A percentile compares a stretch with the other conserved stretches of the same genome.
Conservation (phyloP, 2,329 filamentous ascomycete genomes). For the Colletotrichum ledebouriae region DNA sequence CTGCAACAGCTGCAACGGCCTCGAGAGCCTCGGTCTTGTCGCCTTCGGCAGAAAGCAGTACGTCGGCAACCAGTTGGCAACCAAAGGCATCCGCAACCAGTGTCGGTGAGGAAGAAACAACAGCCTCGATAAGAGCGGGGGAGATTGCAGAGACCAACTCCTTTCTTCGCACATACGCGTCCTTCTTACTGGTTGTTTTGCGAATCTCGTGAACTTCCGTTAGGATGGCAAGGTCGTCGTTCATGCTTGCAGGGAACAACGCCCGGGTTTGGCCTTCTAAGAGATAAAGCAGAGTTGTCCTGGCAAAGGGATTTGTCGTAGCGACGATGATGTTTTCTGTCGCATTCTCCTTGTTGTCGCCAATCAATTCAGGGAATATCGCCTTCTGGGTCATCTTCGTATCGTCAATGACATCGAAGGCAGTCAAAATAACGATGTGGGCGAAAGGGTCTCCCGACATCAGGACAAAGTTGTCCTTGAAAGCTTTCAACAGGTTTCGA, state of each 20-base stretch:
- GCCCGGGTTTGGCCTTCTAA: conserved; percentile 77
- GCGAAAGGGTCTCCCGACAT: conserved; percentile 86
- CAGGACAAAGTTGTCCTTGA: conserved; percentile 88
- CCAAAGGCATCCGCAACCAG: conserved; percentile 84
- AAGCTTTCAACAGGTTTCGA: conserved; percentile 87
- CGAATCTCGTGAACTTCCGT: conserved; percentile 84
- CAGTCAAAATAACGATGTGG: conserved; percentile 84
- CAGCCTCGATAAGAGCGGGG: conserved; percentile 79
- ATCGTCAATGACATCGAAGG: conserved; percentile 93
- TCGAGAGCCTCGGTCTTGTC: conserved; percentile 82
- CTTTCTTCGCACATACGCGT: conserved; percentile 78
- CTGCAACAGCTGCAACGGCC: conserved; percentile 75
- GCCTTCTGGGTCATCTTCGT: conserved; percentile 89
- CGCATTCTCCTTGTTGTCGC: conserved; percentile 74
- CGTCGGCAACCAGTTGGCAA: conserved; percentile 87
- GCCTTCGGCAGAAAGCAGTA: conserved; percentile 80
- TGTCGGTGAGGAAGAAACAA: conserved; percentile 75
- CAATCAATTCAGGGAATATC: conserved; percentile 88
- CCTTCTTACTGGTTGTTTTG: conserved; percentile 91
- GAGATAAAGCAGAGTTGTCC: conserved; percentile 82
- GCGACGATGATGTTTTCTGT: conserved; percentile 74
- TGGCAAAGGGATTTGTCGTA: conserved; percentile 75
- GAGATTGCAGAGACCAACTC: conserved; percentile 84
- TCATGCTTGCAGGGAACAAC: conserved; percentile 72
- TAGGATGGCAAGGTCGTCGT: conserved; percentile 77